A percentile compares a stretch with the other conserved stretches of the same genome.
Conservation (phyloP, 495 filamentous ascomycete genomes). For the Hypoxylon trugodes region DNA sequence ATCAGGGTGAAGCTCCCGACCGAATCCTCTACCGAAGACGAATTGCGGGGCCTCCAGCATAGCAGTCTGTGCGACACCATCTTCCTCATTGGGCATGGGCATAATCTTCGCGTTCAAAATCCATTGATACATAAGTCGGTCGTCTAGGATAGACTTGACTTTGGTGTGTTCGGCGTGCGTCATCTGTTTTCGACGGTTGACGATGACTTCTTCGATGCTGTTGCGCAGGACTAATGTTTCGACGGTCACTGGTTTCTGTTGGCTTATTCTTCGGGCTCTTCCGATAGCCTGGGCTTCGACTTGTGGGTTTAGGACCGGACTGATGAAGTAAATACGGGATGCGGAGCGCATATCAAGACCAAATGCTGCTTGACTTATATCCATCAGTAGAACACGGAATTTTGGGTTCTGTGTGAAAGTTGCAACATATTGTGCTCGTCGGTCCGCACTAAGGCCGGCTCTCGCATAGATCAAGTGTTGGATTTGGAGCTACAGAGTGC, state of each 20-base stretch:
- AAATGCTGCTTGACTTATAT: slow-evolving; percentile 84
- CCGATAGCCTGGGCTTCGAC: slow-evolving; percentile 93
- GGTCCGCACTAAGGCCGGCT: slow-evolving; percentile 62
- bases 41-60: slow-evolving; percentile 60
- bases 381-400: slow-evolving; percentile 82
- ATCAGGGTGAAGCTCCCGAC: slow-evolving; percentile 47
- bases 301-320: slow-evolving; percentile 84
- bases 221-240: slow-evolving; percentile 85
- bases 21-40: slow-evolving; percentile 65
- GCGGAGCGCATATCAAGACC: slow-evolving; percentile 85
- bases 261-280: slow-evolving; percentile 87
- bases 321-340: slow-evolving; percentile 89
- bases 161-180: slow-evolving; percentile 73
- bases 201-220: slow-evolving; percentile 87
- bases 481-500: slow-evolving; percentile 61
- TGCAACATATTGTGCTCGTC: slow-evolving; percentile 74
- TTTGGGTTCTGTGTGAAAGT: slow-evolving; percentile 74
- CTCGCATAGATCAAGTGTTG: slow-evolving; percentile 86
- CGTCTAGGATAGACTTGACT: slow-evolving; percentile 78
- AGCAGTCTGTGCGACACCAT: slow-evolving; percentile 64
- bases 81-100: slow-evolving; percentile 59
- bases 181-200: slow-evolving; percentile 78
- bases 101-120: slow-evolving; percentile 77
- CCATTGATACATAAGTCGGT: slow-evolving; percentile 77
- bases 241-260: slow-evolving; percentile 80